Base-by-base conservation (phyloP, 2,329 filamentous ascomycete genomes). In the Aspergillus vadensis region DNA sequence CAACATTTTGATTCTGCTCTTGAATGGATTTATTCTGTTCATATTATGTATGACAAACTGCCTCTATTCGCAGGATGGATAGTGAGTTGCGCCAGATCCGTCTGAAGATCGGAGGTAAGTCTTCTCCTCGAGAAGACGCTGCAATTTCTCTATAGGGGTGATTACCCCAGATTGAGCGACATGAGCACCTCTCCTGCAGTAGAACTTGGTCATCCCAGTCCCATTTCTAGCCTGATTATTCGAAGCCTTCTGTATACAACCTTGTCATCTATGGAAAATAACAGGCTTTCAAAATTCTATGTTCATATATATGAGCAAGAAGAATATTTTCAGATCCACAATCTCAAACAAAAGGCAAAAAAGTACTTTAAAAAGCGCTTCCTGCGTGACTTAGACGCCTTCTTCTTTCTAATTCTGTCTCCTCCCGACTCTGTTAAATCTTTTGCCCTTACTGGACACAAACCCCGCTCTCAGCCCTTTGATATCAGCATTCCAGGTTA, bases 231-330 rank as follows among this genome's bases (percentile, higher is more conserved):
- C 21, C 39, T 17, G 9, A 19, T 4, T 5, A 8, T 17, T 19
- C 38, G 17, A 17, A 41, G 38, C 38, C 2, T 19, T 6, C 23
- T 6, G 7, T 6, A 25, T 25, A 25, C 23, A 5, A 25, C 23
- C 23, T 25, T 25, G 23, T 25, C 23, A 19, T 19, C n/a, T 17
- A 5, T 4, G 23, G 23, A 5, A 41, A 17, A 19, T 9, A 2
- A 7, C n/a, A 3, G 4, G 4, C 6, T 7, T 7, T 8, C 39
- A 3, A 41, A 8, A 9, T 41, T 41, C n/a, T 27, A 49, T 17
- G 54, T 30, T 4, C 41, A 32, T 10, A 56, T 56, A 19, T 56
- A 56, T 10, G n/a, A 41, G 15, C 43, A 48, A 38, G 54, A 43
- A 15, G 25, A 30, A 10, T 56, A 56, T 15, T 56, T 56, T 21